These are phyloP conservation scores for Cymodocea nodosa DNA, from an alignment of 116 monocot species.

Conservation along the genomic window DNA sequence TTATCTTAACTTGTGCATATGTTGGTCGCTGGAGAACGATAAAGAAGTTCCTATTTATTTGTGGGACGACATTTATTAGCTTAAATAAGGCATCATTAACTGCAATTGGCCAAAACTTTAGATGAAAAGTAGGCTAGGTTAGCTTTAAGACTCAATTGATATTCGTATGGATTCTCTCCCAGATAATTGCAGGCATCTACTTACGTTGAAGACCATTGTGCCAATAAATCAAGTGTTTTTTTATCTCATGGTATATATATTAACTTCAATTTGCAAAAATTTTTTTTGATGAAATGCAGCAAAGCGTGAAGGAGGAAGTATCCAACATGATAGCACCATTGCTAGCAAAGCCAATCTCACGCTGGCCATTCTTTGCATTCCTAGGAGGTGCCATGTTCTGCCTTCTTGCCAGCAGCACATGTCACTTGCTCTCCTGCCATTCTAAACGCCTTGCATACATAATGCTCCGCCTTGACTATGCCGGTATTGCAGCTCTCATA, in stretches of 20 bases:
- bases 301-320: constrained; percentile 44
- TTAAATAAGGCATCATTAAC: too few species aligned
- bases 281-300: constrained; percentile 20
- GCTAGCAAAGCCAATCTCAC: constrained; percentile 36
- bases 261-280: too few species aligned
- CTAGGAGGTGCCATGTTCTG: constrained; percentile 90
- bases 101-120: too few species aligned
- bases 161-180: neutral
- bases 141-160: neutral
- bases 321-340: constrained; percentile 45
- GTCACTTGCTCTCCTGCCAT: constrained; percentile 87
- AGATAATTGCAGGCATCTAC: neutral
- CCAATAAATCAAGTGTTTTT: neutral
- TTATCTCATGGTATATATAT: neutral
- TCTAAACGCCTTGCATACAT: constrained; percentile 63
- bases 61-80: too few species aligned
- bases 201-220: neutral
- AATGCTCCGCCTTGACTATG: constrained; percentile 88
- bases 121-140: too few species aligned
- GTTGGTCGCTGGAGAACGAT: too few species aligned
- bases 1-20: too few species aligned
- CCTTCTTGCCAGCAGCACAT: constrained; percentile 79
- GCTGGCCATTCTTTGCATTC: constrained; percentile 92
- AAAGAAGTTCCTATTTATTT: too few species aligned
- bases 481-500: constrained; percentile 86